These are phyloP conservation scores for Phytophthora crassamura DNA, from an alignment of 352 stramenopile genomes.

Conservation along the genomic window DNA sequence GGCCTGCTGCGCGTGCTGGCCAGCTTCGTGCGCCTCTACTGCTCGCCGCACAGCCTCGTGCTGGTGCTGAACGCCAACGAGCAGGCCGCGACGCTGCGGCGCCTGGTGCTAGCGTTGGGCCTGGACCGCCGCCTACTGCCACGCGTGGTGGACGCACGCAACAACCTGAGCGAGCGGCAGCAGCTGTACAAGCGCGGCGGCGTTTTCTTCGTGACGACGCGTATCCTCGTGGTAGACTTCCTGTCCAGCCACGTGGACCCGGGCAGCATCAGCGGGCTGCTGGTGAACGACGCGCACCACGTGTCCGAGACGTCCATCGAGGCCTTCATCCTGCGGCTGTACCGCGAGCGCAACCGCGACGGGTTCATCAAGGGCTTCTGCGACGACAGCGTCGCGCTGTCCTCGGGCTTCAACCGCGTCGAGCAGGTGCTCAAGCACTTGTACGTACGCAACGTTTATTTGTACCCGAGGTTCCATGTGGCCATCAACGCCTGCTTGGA, in stretches of 20 bases:
- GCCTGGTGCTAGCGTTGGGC: conserved; percentile 89
- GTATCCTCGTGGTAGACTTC: conserved; percentile 98
- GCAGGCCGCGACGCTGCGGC: conserved; percentile 72
- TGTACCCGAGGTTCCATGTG: conserved; percentile 97
- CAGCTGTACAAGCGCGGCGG: conserved; percentile 93
- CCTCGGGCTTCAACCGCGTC: conserved; percentile 94
- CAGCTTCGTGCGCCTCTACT: conserved; percentile 94
- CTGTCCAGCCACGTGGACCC: conserved; percentile 87
- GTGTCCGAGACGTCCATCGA: conserved; percentile 96
- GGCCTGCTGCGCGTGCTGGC: conserved; percentile 87
- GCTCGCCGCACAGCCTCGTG: conserved; percentile 78
- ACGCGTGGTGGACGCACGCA: conserved; percentile 84
- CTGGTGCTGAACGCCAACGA: conserved; percentile 95
- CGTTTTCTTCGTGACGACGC: conserved; percentile 95
- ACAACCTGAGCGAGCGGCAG: conserved; percentile 69
- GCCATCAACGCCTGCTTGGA: conserved; percentile 89
- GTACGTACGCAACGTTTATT: conserved; percentile 91
- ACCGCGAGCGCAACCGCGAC: conserved; percentile 83
- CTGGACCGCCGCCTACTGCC: conserved; percentile 89
- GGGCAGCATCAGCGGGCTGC: conserved; percentile 91
- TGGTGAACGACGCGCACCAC: conserved; percentile 94
- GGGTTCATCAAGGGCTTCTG: conserved; percentile 98
- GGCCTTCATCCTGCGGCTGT: conserved; percentile 97
- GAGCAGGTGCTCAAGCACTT: conserved; percentile 96
- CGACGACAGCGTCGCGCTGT: conserved; percentile 92